phyloP scores from a whole-genome alignment of 768 basidiomycete genomes.

The Fibroporia radiculosa region DNA sequence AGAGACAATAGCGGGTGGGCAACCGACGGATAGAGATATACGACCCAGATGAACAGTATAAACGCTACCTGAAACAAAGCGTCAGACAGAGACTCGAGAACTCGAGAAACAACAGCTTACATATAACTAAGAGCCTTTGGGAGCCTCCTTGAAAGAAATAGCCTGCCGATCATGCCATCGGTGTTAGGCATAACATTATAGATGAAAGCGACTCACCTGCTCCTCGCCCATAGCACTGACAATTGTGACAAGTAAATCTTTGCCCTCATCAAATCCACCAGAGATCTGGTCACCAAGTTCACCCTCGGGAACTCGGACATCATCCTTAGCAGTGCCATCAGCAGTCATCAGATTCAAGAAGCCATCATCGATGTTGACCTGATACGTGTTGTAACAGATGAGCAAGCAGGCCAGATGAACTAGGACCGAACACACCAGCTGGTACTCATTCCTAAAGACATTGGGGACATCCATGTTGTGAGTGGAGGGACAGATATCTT shows the following conservation, averaged over 20 bases:
- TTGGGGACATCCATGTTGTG: constrained; percentile 99
- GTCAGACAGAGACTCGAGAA: background rate
- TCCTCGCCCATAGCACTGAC: constrained; percentile 91
- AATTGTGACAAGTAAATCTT: constrained; percentile 83
- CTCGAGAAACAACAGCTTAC: background rate
- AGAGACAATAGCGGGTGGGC: constrained; percentile 13
- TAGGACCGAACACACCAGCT: constrained; percentile 55
- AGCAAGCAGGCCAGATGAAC: background rate
- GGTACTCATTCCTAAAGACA: constrained; percentile 84
- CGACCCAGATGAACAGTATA: constrained; percentile 11
- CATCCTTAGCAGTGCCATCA: constrained; percentile 83
- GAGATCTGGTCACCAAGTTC: constrained; percentile 71
- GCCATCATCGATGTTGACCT: constrained; percentile 89
- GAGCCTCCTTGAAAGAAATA: constrained; percentile 85
- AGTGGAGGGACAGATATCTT: constrained; percentile 93
- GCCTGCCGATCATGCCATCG: constrained; percentile 35
- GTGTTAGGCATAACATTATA: background rate
- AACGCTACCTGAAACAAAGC: background rate
- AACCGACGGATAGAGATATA: constrained; percentile 16
- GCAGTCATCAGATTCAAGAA: constrained; percentile 89
- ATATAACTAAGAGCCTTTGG: constrained; percentile 38
- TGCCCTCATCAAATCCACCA: constrained; percentile 70
- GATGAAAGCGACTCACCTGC: constrained; percentile 37
- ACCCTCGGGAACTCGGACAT: constrained; percentile 87
- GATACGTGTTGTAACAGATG: background rate